Percentiles rank a stretch among this genome's conserved stretches.
These are phyloP conservation scores for Boletellus ananiceps DNA, from an alignment of 768 basidiomycete species.

Conservation along the genomic window DNA sequence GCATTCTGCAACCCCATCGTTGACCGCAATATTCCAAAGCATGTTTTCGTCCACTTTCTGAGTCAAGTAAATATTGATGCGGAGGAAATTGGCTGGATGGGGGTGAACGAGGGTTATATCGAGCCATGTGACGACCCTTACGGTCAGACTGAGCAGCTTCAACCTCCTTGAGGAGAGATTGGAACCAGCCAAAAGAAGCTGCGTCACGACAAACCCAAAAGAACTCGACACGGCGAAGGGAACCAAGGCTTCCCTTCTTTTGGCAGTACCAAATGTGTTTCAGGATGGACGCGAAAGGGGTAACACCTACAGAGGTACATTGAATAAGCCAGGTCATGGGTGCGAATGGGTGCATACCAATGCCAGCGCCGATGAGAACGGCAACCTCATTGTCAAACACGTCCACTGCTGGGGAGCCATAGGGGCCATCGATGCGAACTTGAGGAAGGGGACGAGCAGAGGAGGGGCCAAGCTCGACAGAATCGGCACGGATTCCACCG, in stretches of 20 bases:
- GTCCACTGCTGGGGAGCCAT: slow-evolving; percentile 90
- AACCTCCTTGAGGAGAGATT: slow-evolving; percentile 79
- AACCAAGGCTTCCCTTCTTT: slow-evolving; percentile 68
- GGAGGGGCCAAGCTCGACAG: slow-evolving; percentile 67
- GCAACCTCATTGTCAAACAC: slow-evolving; percentile 84
- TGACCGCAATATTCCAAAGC: slow-evolving; percentile 89
- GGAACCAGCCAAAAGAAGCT: slow-evolving; percentile 99
- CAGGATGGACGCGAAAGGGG: slow-evolving; percentile 91
- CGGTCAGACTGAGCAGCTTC: slow-evolving; percentile 87
- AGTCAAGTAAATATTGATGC: slow-evolving; percentile 88
- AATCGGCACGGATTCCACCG: slow-evolving; percentile 63
- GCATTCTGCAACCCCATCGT: slow-evolving; percentile 79
- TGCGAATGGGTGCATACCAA: slow-evolving; percentile 49
- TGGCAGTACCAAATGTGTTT: slow-evolving; percentile 97
- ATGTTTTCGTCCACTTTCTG: slow-evolving; percentile 82
- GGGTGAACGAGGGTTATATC: slow-evolving; percentile 10
- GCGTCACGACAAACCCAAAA: slow-evolving; percentile 92
- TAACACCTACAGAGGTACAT: slow-evolving; percentile 54
- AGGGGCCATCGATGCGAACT: slow-evolving; percentile 85
- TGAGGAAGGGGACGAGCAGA: slow-evolving; percentile 55
- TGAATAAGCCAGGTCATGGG: background rate
- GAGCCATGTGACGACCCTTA: slow-evolving; percentile 37
- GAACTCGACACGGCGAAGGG: slow-evolving; percentile 86
- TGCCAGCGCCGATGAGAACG: slow-evolving; percentile 90
- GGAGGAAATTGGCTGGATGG: slow-evolving; percentile 76